Evolutionary conservation across 345 rosid genomes (phyloP).

Genomic region (Excoecaria cochinchinensis): DNA sequence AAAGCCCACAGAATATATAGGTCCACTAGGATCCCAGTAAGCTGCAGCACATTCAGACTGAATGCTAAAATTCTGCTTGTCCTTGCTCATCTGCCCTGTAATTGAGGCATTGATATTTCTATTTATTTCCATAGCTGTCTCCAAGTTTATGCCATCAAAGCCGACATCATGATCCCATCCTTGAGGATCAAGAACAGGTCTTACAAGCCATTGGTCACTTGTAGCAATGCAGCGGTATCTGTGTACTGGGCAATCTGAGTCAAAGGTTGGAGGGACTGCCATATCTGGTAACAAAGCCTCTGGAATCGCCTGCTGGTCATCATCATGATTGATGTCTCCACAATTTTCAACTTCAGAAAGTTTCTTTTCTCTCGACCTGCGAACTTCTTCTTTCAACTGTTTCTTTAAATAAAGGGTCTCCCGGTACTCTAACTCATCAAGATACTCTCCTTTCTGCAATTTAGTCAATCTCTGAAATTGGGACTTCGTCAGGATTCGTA

Average conservation of each 20-base stretch:
- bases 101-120: conserved; percentile 53
- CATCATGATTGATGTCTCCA: conserved; percentile 29
- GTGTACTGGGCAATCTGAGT: conserved; percentile 60
- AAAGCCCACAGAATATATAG: conserved; percentile 55
- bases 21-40: conserved; percentile 49
- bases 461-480: conserved; percentile 67
- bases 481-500: conserved; percentile 70
- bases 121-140: conserved; percentile 55
- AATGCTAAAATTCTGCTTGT: conserved; percentile 69
- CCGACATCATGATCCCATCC: conserved; percentile 98
- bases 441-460: conserved; percentile 71
- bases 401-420: conserved; percentile 83
- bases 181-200: conserved; percentile 89
- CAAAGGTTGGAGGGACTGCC: conserved; percentile 82
- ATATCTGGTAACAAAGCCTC: conserved; percentile 73
- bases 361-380: conserved; percentile 45
- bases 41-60: conserved; percentile 73
- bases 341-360: conserved; percentile 36
- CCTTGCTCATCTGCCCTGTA: conserved; percentile 73
- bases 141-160: conserved; percentile 82
- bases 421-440: conserved; percentile 86
- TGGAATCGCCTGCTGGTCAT: conserved; percentile 34
- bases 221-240: conserved; percentile 61
- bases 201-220: conserved; percentile 56
- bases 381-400: conserved; percentile 72